Percentiles rank a stretch among this genome's conserved stretches.
Conservation (phyloP, 345 rosid species). For the Bruguiera parviflora region DNA sequence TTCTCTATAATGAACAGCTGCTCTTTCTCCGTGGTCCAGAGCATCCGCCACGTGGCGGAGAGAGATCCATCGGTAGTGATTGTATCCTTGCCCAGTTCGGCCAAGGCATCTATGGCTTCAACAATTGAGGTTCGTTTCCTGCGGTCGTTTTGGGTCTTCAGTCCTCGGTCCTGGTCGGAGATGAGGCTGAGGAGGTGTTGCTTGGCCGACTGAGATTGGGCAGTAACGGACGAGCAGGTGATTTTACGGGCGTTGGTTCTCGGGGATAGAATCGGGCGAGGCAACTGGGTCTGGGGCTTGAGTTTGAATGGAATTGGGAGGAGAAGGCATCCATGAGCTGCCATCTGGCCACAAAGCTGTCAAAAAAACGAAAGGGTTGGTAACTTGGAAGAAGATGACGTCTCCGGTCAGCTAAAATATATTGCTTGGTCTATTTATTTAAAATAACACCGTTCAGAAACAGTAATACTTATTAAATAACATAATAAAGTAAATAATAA, state of each 20-base stretch:
- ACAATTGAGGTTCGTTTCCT: conserved; percentile 49
- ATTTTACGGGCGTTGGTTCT: conserved; percentile 6
- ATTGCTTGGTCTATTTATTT: no score
- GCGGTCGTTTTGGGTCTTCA: conserved; percentile 67
- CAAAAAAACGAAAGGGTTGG: no score
- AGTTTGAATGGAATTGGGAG: conserved; percentile 16
- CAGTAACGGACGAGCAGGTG: conserved; percentile 35
- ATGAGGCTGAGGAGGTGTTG: conserved; percentile 61
- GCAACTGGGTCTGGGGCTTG: background rate
- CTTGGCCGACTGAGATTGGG: conserved; percentile 47
- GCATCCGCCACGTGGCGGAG: conserved; percentile 79
- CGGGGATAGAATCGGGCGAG: background rate
- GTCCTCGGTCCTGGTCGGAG: conserved; percentile 77
- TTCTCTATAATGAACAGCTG: conserved; percentile 87
- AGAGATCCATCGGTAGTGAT: conserved; percentile 61
- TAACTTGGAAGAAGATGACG: no score
- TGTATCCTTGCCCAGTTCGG: conserved; percentile 47
- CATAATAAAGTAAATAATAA: no score
- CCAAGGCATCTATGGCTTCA: conserved; percentile 61
- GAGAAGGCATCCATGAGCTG: conserved; percentile 9
- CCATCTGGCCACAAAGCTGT: no score
- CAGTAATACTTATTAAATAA: no score
- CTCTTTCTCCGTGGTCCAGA: conserved; percentile 96
- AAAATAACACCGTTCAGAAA: no score
- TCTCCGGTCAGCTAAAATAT: no score